A percentile compares a stretch with the other conserved stretches of the same genome.
These are phyloP conservation scores for Neonectria faginata DNA, from an alignment of 2,329 filamentous ascomycete species.

Conservation along the genomic window DNA sequence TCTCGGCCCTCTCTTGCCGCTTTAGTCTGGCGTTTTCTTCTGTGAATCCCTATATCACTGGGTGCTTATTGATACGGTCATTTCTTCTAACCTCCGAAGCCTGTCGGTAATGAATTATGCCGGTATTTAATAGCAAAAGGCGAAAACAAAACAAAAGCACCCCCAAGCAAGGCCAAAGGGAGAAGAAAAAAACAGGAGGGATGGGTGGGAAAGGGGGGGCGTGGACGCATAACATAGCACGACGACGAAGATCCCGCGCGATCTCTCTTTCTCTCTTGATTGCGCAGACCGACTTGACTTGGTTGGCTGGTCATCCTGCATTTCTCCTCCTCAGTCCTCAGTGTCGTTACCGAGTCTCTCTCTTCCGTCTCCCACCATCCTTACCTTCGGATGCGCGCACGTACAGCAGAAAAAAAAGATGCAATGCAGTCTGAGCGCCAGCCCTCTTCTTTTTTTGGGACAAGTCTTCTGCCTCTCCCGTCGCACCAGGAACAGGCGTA, in stretches of 20 bases:
- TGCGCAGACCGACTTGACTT: conserved; percentile 20
- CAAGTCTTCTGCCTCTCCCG: conserved; percentile 23
- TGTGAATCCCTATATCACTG: conserved; percentile 11
- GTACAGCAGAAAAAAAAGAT: background rate
- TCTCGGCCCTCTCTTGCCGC: background rate
- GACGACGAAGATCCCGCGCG: background rate
- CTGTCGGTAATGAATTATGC: conserved; percentile 14
- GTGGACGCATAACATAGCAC: conserved; percentile 5
- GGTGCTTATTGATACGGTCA: conserved; percentile 15
- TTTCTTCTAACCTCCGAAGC: conserved; percentile 25
- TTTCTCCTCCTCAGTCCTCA: conserved; percentile 13
- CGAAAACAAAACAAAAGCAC: conserved; percentile 8
- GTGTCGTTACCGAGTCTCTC: conserved; percentile 8
- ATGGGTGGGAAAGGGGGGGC: conserved; percentile 5
- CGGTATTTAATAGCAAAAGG: background rate
- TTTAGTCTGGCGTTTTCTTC: background rate
- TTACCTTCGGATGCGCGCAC: conserved; percentile 13
- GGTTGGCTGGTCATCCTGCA: conserved; percentile 9
- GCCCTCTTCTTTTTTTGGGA: conserved; percentile 19
- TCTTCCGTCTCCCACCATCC: conserved; percentile 18
- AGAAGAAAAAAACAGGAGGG: background rate
- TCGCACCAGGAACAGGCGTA: conserved; percentile 28
- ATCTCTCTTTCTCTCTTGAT: background rate
- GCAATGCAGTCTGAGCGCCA: background rate
- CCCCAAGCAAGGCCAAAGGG: background rate